These are phyloP conservation scores for Thuidium tamariscinum DNA, from an alignment of 225 moss, liverwort and hornwort species.

Conservation along the genomic window DNA sequence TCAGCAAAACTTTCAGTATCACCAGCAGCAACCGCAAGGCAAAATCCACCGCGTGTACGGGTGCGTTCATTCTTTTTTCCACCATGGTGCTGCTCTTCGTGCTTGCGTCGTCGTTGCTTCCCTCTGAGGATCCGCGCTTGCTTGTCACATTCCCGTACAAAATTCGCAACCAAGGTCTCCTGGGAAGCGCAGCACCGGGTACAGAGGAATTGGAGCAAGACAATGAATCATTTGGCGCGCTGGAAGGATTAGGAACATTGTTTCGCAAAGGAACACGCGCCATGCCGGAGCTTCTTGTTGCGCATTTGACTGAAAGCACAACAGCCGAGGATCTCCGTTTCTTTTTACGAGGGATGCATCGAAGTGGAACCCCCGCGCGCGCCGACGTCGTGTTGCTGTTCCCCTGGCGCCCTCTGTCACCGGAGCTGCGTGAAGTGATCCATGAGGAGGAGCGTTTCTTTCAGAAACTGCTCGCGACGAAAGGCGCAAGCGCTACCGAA, in stretches of 20 bases:
- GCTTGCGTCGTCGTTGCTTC: not conserved
- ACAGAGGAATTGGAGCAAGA: not conserved
- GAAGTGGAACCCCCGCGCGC: slow-evolving; percentile 67
- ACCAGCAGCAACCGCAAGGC: not conserved
- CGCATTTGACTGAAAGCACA: slow-evolving; percentile 48
- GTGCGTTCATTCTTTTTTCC: not conserved
- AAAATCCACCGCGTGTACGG: not conserved
- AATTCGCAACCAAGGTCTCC: not conserved
- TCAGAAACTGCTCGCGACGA: slow-evolving; percentile 1
- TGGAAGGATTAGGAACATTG: slow-evolving; percentile 59
- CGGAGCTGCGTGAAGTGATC: slow-evolving; percentile 12
- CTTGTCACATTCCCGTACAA: slow-evolving; percentile 11
- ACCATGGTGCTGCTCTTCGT: not conserved
- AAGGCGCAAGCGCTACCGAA: not conserved
- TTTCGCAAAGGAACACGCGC: slow-evolving; percentile 42
- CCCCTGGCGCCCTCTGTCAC: slow-evolving; percentile 23
- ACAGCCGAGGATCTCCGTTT: slow-evolving; percentile 37
- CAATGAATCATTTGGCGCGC: not conserved
- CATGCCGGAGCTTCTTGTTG: slow-evolving; percentile 63
- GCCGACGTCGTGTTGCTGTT: slow-evolving; percentile 70
- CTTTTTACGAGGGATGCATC: slow-evolving; percentile 63
- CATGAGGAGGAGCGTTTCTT: slow-evolving; percentile 52
- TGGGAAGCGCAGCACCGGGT: not conserved
- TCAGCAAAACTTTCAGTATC: not conserved
- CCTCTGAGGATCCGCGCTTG: slow-evolving; percentile 11